Conservation (phyloP, 192 early-diverging fungal species). For the Coemansia sp. region DNA sequence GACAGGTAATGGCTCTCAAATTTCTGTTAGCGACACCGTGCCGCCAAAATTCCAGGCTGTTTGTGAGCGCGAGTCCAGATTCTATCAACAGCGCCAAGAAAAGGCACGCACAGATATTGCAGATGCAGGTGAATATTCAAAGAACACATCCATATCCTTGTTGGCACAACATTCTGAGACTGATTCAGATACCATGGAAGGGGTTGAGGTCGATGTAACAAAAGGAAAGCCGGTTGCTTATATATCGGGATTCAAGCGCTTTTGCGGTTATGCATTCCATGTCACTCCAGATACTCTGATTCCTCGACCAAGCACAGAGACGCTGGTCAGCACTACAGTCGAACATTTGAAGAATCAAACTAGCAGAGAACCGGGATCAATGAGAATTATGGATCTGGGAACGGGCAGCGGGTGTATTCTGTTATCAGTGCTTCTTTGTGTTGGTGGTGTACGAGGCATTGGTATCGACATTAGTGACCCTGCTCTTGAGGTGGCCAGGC, state of each 20-base stretch:
- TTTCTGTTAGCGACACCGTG: constrained; percentile 36
- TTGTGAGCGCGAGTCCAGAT: constrained; percentile 59
- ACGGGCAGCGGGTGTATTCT: constrained; percentile 76
- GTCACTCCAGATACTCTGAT: constrained; percentile 68
- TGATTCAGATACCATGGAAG: constrained; percentile 10
- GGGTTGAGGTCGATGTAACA: constrained; percentile 44
- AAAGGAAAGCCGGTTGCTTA: constrained; percentile 47
- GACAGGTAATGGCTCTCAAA: background rate
- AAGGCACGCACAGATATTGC: constrained; percentile 51
- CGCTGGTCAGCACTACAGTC: constrained; percentile 59
- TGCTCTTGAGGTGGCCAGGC: constrained; percentile 57
- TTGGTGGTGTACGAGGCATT: constrained; percentile 45
- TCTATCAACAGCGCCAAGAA: constrained; percentile 46
- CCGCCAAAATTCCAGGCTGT: constrained; percentile 62
- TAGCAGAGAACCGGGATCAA: background rate
- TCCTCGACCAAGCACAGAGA: constrained; percentile 69
- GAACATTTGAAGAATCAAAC: constrained; percentile 7
- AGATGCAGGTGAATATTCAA: constrained; percentile 16
- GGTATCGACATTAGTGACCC: constrained; percentile 67
- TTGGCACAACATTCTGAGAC: background rate
- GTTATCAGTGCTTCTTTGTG: constrained; percentile 56
- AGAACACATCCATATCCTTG: background rate
- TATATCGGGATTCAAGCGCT: constrained; percentile 53
- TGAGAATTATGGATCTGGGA: constrained; percentile 65
- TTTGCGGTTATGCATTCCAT: constrained; percentile 59